Evolutionary conservation across 805 yeast genomes (phyloP).

Genomic region (Metschnikowia dekortorum): DNA sequence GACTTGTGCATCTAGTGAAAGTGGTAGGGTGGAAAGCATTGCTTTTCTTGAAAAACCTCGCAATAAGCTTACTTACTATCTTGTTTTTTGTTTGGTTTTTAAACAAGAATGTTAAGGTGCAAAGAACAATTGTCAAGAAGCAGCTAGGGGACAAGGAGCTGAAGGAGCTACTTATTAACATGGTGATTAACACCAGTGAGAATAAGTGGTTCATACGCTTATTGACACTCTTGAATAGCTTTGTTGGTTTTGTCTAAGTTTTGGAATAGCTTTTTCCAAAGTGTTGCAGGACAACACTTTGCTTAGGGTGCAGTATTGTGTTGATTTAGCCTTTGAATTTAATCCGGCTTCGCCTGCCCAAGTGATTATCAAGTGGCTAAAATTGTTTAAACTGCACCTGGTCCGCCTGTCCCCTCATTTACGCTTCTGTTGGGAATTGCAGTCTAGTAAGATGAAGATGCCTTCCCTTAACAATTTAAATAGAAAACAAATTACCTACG

Average conservation of each 20-base stretch:
- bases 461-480: background rate
- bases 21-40: constrained; percentile 27
- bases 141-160: constrained; percentile 21
- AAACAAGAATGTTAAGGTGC: constrained; percentile 36
- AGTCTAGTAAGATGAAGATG: background rate
- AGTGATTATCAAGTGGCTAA: background rate
- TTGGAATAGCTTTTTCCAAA: background rate
- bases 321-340: background rate
- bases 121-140: constrained; percentile 35
- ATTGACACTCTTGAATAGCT: constrained; percentile 32
- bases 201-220: constrained; percentile 43
- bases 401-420: background rate
- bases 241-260: constrained; percentile 37
- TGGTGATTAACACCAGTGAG: constrained; percentile 39
- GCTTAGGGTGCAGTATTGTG: background rate
- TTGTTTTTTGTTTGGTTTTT: constrained; percentile 40
- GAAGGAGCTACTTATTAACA: constrained; percentile 39
- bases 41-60: constrained; percentile 29
- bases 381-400: background rate
- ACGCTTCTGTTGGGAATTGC: background rate
- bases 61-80: constrained; percentile 33
- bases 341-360: background rate
- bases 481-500: background rate
- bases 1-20: constrained; percentile 20
- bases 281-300: constrained; percentile 10